Base-by-base conservation (phyloP, 805 yeast genomes). In the Brettanomyces naardenensis region DNA sequence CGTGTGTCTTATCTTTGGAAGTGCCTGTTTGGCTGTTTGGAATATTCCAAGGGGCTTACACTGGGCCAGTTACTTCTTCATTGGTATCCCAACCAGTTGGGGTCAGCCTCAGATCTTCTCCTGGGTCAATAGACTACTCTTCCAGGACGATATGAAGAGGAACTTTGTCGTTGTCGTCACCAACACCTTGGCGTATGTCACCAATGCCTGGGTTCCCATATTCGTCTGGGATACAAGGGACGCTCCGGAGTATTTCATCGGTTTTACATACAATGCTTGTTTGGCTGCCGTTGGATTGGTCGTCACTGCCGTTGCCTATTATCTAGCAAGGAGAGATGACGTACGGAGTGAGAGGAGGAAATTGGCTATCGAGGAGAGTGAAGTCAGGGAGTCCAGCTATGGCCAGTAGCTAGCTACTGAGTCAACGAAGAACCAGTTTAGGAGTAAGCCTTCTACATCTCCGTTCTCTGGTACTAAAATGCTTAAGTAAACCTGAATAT, bases 31-130 rank as follows among this genome's bases (percentile, higher is more conserved):
- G 30, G 59, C 76, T 0, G 53, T 45, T 10, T 75, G 80, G 79
- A 43, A 70, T 26, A 62, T 75, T 19, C 72, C 75, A 1, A 47
- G 40, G 2, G 70, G 71, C 1, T 59, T 66, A 26, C 75, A 73
- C 37, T 74, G 78, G 76, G 54, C 66, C 9, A 52, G 66, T n/a
- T 75, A 71, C 50, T 71, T 64, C 45, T 46, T 73, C 23, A 49
- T 67, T 4, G 73, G 74, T 1, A 53, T 66, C n/a, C 74, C 78
- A 4, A 54, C 68, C 0, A 47, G 68, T 3, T 65, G 65, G 66
- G 78, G 78, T 1, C 80, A 73, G 52, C 78, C 80, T 1, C 63
- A 68, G 46, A 69, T 74, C 10, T 73, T 65, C 41, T 59, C 76
- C 3, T 75, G 80, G 80, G 65, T 73, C 15, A 75, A 75, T 48